These are phyloP conservation scores for Diaporthe amygdali DNA, from an alignment of 2,329 filamentous ascomycete species.

Conservation along the genomic window DNA sequence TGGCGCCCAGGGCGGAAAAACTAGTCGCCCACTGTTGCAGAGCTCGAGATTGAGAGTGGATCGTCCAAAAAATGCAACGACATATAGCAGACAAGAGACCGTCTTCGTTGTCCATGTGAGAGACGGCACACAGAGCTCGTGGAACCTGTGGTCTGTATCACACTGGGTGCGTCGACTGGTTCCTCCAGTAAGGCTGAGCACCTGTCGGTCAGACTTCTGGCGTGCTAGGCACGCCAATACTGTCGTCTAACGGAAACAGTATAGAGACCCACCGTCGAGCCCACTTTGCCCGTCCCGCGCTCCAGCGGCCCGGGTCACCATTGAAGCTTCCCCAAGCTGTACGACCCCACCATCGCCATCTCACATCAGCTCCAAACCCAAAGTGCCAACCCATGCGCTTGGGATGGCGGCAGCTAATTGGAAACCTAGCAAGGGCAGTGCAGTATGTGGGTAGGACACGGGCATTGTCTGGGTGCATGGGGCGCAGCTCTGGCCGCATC, in stretches of 20 bases:
- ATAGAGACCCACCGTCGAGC: not conserved
- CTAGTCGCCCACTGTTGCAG: not conserved
- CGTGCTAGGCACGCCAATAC: too few relatives aligned
- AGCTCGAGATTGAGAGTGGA: not conserved
- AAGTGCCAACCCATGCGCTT: not conserved
- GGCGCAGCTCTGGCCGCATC: not conserved
- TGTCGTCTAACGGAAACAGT: not conserved
- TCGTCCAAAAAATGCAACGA: not conserved
- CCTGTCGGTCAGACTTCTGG: not conserved
- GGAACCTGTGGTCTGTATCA: not conserved
- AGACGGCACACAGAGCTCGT: not conserved
- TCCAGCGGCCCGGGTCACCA: not conserved
- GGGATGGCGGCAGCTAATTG: not conserved
- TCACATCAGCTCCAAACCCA: not conserved
- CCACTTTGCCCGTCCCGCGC: not conserved
- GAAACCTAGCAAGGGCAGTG: not conserved
- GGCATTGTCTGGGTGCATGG: too few relatives aligned
- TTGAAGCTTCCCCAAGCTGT: too few relatives aligned
- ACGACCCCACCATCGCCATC: not conserved
- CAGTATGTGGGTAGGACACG: not conserved
- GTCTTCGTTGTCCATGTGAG: not conserved
- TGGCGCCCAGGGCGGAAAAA: too few relatives aligned
- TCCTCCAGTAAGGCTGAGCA: not conserved
- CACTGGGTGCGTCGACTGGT: not conserved
- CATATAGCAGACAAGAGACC: not conserved